phyloP scores from a whole-genome alignment of 495 filamentous ascomycete species.

The Xylaria castorea region DNA sequence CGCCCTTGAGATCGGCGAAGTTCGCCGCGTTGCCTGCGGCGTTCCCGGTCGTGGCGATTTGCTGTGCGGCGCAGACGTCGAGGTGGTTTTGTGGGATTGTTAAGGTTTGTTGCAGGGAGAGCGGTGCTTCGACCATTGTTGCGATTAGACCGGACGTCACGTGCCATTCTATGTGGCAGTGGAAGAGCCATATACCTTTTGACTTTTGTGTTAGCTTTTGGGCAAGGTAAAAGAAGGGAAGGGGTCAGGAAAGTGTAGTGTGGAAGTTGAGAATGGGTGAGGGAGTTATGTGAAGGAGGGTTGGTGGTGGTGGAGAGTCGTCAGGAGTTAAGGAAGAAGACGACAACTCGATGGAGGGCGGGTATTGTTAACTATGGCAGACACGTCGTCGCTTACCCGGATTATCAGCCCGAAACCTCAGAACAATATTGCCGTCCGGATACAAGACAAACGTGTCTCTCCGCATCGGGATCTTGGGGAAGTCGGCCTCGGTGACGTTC shows the following conservation, averaged over 20 bases:
- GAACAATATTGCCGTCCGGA: slow-evolving; percentile 64
- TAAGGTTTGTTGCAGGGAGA: slow-evolving; percentile 63
- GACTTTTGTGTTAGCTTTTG: not conserved
- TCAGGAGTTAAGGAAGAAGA: not conserved
- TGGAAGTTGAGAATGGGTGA: slow-evolving; percentile 33
- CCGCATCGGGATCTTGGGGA: slow-evolving; percentile 52
- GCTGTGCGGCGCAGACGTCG: slow-evolving; percentile 61
- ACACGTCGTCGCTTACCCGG: slow-evolving; percentile 62
- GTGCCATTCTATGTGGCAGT: slow-evolving; percentile 76
- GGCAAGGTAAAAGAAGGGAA: not conserved
- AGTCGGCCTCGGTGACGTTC: slow-evolving; percentile 51
- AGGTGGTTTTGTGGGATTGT: slow-evolving; percentile 69
- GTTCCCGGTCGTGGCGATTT: slow-evolving; percentile 66
- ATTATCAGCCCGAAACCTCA: slow-evolving; percentile 73
- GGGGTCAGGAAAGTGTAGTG: not conserved
- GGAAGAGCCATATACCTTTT: slow-evolving; percentile 72
- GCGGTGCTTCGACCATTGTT: slow-evolving; percentile 69
- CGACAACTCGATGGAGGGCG: not conserved
- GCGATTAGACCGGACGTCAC: slow-evolving; percentile 70
- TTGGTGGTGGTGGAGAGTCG: too few relatives aligned
- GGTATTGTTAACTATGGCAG: too few relatives aligned
- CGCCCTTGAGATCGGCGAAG: slow-evolving; percentile 68
- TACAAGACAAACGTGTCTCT: slow-evolving; percentile 64
- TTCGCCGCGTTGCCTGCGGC: slow-evolving; percentile 74
- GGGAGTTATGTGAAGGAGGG: not conserved